Base-by-base conservation (phyloP, 768 basidiomycete species). In the Floccularia luteovirens region DNA sequence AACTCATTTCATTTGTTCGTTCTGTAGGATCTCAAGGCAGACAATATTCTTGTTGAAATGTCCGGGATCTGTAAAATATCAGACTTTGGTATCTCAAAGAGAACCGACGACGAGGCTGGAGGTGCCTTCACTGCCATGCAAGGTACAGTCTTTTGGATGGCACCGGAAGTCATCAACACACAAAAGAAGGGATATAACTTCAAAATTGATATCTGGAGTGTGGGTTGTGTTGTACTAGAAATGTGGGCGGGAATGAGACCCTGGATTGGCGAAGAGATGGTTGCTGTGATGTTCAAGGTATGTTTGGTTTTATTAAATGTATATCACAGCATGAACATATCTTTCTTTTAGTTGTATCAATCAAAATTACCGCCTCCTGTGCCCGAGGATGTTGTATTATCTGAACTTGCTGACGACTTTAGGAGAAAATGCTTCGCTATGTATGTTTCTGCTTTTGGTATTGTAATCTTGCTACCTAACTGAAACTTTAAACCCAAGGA, bases 131-230 rank as follows among this genome's bases (percentile, higher is more conserved):
- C 92, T 1, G 87, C 89, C 16, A 92, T 99, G 90, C 88, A 91
- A 58, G 96, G 96, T 19, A 93, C 93, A 14, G 87, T 98, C 24
- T 98, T 96, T 59, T 99, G 96, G 94, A 97, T 98, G 94, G 93
- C 93, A 7, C 93, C 93, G 0, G 93, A 91, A 64, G 90, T 96
- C 39, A 77, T 91, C 44, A 82, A 90, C 46, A 82, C 86, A 24
- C 77, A 85, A 58, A 81, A 82, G 59, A 83, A 85, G 50, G 91
- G 91, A 0, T 98, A 98, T 59, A 93, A 90, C 51, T 90, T 85
- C 54, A 98, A 99, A 64, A 82, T 96, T 36, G 96, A 99, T 56
- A 94, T 99, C 48, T 99, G 96, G 96, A 92, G 90, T 59, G 76
- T 98, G 3, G 96, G 96, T 1, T 99, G 96, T 64, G 89, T 98